Conservation (phyloP, 2,329 filamentous ascomycete genomes). For the Raffaelea ambrosiae region DNA sequence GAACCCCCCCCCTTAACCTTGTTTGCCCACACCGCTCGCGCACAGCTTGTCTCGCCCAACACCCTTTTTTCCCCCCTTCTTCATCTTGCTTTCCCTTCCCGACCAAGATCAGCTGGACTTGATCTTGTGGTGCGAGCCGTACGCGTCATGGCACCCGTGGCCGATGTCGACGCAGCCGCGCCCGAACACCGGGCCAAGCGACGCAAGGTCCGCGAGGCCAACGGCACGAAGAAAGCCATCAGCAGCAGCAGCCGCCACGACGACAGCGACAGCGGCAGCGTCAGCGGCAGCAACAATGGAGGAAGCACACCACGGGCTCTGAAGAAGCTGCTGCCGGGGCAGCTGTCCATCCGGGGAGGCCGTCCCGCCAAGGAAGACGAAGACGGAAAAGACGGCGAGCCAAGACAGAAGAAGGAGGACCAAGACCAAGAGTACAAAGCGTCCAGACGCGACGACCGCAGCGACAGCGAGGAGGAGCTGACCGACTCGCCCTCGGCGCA, state of each 20-base stretch:
- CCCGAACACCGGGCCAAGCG: constrained; percentile 6
- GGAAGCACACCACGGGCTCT: background rate
- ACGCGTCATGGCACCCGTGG: constrained; percentile 5
- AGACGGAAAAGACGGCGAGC: background rate
- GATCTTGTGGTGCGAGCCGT: no score
- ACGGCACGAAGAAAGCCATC: no score
- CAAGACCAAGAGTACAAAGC: background rate
- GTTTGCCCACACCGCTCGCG: no score
- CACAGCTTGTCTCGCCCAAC: no score
- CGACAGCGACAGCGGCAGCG: background rate
- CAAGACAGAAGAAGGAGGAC: background rate
- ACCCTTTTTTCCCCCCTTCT: no score
- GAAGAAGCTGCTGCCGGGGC: background rate
- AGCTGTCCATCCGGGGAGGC: background rate
- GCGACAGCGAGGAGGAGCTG: background rate
- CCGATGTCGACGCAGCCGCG: background rate
- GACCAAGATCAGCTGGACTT: no score
- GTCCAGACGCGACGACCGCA: background rate
- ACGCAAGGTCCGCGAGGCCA: constrained; percentile 1
- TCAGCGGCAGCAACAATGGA: background rate
- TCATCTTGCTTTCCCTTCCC: no score
- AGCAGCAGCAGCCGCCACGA: background rate
- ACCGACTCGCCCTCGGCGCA: constrained; percentile 12
- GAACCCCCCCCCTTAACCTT: no score
- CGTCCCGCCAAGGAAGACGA: background rate